Conservation (phyloP, 2,329 filamentous ascomycete species). For the Curvularia eragrostidis region DNA sequence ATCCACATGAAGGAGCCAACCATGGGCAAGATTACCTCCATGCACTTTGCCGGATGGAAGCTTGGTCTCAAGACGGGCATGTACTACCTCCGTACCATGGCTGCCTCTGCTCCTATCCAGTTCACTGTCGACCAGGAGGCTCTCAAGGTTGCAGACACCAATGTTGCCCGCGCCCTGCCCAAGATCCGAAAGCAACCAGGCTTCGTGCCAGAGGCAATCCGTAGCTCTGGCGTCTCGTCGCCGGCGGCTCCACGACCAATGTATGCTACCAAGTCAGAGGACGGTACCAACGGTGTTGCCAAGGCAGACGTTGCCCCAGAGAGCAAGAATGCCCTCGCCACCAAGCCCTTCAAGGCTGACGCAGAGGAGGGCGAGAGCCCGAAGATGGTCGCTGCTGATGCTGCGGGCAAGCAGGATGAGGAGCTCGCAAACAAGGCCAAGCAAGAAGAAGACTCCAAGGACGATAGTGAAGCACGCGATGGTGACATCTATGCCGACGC, state of each 20-base stretch:
- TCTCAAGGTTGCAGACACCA: conserved; percentile 84
- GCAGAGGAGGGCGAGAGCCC: conserved; percentile 78
- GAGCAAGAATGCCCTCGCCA: conserved; percentile 61
- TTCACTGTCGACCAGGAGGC: conserved; percentile 99
- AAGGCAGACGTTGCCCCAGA: conserved; percentile 71
- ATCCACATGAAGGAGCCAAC: conserved; percentile 99
- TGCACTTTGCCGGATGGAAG: conserved; percentile 99
- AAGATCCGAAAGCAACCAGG: conserved; percentile 69
- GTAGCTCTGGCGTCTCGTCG: conserved; percentile 40
- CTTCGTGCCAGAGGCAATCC: conserved; percentile 25
- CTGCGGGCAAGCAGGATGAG: conserved; percentile 66
- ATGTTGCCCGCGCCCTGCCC: conserved; percentile 68
- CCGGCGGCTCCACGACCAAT: conserved; percentile 71
- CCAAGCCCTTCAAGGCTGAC: conserved; percentile 77
- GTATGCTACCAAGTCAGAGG: conserved; percentile 61
- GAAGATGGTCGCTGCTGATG: conserved; percentile 77
- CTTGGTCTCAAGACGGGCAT: conserved; percentile 99
- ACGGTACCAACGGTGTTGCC: conserved; percentile 65
- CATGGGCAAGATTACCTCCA: conserved; percentile 99
- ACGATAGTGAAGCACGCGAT: conserved; percentile 76
- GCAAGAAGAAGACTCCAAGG: conserved; percentile 76
- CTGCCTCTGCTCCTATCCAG: conserved; percentile 94
- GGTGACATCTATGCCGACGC: conserved; percentile 95
- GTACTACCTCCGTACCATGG: conserved; percentile 99
- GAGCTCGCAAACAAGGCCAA: conserved; percentile 64